phyloP scores from a whole-genome alignment of 441 rosid genomes.

The Gossypium trilobum region DNA sequence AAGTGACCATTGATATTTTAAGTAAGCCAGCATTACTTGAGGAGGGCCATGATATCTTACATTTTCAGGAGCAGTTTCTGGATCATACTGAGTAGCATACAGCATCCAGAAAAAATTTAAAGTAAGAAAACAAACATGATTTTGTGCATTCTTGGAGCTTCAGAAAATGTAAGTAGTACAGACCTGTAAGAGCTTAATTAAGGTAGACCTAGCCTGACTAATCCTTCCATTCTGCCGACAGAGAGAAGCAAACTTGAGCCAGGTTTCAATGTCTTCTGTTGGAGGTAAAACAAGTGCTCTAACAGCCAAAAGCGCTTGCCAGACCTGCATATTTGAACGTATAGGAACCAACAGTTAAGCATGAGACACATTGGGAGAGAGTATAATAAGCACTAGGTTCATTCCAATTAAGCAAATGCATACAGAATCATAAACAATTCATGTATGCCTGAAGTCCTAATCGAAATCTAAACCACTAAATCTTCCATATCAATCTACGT shows the following conservation, averaged over 20 bases:
- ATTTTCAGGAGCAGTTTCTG: constrained; percentile 74
- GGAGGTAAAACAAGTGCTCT: constrained; percentile 97
- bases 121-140: constrained; percentile 4
- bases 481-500: background rate
- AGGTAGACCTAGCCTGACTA: constrained; percentile 94
- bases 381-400: constrained; percentile 6
- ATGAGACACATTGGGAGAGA: background rate
- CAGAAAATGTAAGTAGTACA: constrained; percentile 13
- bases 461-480: background rate
- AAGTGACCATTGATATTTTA: constrained; percentile 97
- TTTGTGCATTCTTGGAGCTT: constrained; percentile 4
- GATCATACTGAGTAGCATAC: constrained; percentile 66
- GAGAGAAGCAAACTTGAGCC: constrained; percentile 95
- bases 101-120: constrained; percentile 7
- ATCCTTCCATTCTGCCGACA: constrained; percentile 87
- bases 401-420: constrained; percentile 10
- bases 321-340: constrained; percentile 47
- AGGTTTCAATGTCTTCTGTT: constrained; percentile 79
- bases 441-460: background rate
- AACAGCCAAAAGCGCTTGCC: constrained; percentile 87
- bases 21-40: constrained; percentile 93
- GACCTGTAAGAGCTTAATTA: constrained; percentile 86
- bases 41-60: constrained; percentile 84
- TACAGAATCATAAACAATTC: too few relatives aligned
- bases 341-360: constrained; percentile 8